A percentile compares a stretch with the other conserved stretches of the same genome.
phyloP scores from a whole-genome alignment of 2,329 filamentous ascomycete genomes.

The Ophiostoma angusticollis region DNA sequence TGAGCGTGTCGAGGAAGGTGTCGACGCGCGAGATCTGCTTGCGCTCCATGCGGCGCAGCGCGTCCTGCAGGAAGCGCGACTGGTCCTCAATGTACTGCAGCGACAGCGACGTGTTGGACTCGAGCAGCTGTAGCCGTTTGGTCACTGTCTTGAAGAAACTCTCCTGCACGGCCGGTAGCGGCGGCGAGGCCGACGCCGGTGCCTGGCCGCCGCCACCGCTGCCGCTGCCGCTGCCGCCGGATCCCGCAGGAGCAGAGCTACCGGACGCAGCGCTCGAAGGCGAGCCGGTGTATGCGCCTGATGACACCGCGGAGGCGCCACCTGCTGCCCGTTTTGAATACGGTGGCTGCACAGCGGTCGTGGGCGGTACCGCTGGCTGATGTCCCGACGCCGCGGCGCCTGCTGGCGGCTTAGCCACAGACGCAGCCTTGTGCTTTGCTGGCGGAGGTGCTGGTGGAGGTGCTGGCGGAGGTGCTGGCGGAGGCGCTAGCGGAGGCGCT shows the following conservation, averaged over 20 bases:
- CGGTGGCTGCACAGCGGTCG: conserved; percentile 1
- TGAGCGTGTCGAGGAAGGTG: conserved; percentile 71
- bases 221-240: conserved; percentile 16
- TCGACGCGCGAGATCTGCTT: conserved; percentile 75
- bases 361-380: conserved; percentile 1
- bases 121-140: conserved; percentile 80
- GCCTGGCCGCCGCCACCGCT: conserved; percentile 17
- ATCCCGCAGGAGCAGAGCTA: background rate
- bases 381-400: background rate
- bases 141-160: conserved; percentile 96
- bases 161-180: conserved; percentile 77
- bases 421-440: background rate
- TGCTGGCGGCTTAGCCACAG: conserved; percentile 8
- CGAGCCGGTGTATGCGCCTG: background rate
- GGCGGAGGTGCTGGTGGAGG: background rate
- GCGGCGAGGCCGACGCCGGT: conserved; percentile 6
- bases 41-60: conserved; percentile 75
- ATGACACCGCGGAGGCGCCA: background rate
- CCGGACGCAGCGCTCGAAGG: background rate
- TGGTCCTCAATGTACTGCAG: conserved; percentile 96
- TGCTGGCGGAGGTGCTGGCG: too few relatives aligned
- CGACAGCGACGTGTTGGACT: conserved; percentile 84
- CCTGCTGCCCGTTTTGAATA: conserved; percentile 11
- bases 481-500: too few relatives aligned
- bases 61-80: conserved; percentile 77